Base-by-base conservation (phyloP, 139 green algal species). In the Chlorella sp. region DNA sequence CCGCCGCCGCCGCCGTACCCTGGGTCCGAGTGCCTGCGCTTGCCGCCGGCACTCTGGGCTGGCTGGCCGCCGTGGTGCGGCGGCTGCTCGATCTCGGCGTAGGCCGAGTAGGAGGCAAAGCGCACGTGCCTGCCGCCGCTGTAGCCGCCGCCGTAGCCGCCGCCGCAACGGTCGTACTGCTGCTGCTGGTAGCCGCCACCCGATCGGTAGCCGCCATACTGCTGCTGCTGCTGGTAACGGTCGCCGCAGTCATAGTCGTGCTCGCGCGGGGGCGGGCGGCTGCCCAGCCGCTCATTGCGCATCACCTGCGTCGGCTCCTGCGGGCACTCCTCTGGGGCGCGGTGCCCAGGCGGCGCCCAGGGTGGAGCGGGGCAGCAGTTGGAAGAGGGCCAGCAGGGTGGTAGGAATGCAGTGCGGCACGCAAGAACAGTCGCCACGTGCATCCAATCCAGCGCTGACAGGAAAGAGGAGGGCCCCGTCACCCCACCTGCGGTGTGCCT, bases 401-500 rank as follows among this genome's bases (percentile, higher is more conserved):
- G 12, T 60, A 61, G 12, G 5, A 23, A 61, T n/a, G n/a, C n/a
- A n/a, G n/a, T n/a, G n/a, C n/a, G n/a, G n/a, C n/a, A n/a, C n/a
- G n/a, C n/a, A n/a, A n/a, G 9, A 14, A 56, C 23, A 70, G 3
- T 21, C 27, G 12, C 29, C n/a, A 5, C 35, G 15, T 67, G 36
- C 35, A 43, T 29, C 42, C 36, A 1, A 33, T 5, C 31, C 35
- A 31, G 19, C 35, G 27, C 60, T 9, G 58, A 21, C 6, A 27
- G 63, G 38, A 12, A 51, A 35, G 11, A 66, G 59, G 42, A 5
- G 42, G 25, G 42, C 36, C 29, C 25, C 11, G 12, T 31, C 60
- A 63, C 31, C 60, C 60, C 46, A 77, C 72, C 73, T 71, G 84
- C 88, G 33, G 71, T 83, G 80, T 93, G 87, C 7, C 83, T 73